These are phyloP conservation scores for Candolleomyces eurysporus DNA, from an alignment of 768 basidiomycete species.

Conservation along the genomic window DNA sequence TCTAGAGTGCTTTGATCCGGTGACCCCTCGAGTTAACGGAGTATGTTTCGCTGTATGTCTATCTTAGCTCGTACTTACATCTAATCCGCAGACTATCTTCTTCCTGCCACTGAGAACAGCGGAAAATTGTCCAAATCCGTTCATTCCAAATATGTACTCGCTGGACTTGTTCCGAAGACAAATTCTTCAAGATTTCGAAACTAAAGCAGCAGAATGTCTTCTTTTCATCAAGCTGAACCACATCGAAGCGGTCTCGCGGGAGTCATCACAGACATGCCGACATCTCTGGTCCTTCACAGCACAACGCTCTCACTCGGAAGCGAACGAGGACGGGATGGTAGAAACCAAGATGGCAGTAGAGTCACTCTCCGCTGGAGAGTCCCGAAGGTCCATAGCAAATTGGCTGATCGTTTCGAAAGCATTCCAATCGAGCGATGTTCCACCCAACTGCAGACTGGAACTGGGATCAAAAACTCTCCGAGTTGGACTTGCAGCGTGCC, in stretches of 20 bases:
- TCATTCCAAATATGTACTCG: constrained; percentile 23
- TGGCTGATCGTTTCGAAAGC: constrained; percentile 12
- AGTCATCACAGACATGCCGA: constrained; percentile 1
- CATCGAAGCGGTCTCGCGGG: constrained; percentile 26
- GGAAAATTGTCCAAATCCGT: constrained; percentile 18
- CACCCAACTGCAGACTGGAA: background rate
- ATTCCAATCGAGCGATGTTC: constrained; percentile 10
- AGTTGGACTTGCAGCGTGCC: constrained; percentile 30
- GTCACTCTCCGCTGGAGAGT: background rate
- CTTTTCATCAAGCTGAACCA: constrained; percentile 38
- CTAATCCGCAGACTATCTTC: constrained; percentile 39
- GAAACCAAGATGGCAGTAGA: background rate
- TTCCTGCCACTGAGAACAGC: constrained; percentile 40
- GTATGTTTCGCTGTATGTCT: constrained; percentile 19
- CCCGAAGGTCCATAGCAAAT: background rate
- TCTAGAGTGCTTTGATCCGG: constrained; percentile 34
- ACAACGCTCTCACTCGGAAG: constrained; percentile 9
- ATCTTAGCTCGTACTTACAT: background rate
- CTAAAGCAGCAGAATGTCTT: constrained; percentile 33
- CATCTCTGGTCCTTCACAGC: constrained; percentile 24
- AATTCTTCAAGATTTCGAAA: constrained; percentile 30
- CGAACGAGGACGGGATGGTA: background rate
- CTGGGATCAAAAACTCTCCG: background rate
- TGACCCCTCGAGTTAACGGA: constrained; percentile 29
- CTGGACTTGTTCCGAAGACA: constrained; percentile 16